These are phyloP conservation scores for Noccaea bulbosa DNA, from an alignment of 345 rosid genomes.

Conservation along the genomic window DNA sequence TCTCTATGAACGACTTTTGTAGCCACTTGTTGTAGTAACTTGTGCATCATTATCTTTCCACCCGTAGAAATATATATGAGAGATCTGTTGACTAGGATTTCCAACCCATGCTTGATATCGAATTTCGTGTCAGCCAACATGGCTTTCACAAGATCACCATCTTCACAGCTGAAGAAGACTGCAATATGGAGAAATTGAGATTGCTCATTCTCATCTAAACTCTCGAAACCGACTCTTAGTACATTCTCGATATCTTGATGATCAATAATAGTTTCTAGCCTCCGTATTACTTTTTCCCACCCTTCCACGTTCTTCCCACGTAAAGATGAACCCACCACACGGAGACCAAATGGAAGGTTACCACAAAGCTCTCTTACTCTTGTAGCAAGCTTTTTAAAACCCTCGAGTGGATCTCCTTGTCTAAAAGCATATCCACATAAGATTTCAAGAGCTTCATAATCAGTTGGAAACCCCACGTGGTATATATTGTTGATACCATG, in stretches of 20 bases:
- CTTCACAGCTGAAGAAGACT: no score
- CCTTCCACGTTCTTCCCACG: background rate
- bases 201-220: conserved; percentile 23
- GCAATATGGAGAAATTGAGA: conserved; percentile 41
- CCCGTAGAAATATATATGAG: conserved; percentile 10
- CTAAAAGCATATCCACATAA: background rate
- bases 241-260: conserved; percentile 21
- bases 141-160: background rate
- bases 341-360: no score
- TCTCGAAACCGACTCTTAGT: conserved; percentile 19
- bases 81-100: conserved; percentile 9
- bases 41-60: conserved; percentile 23
- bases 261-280: conserved; percentile 1
- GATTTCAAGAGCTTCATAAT: no score
- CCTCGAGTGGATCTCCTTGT: background rate
- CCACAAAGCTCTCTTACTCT: no score
- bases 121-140: background rate
- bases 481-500: background rate
- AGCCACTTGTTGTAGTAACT: conserved; percentile 40
- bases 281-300: background rate
- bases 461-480: no score
- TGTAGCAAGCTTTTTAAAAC: background rate
- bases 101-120: background rate
- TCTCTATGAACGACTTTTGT: conserved; percentile 10
- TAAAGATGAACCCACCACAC: background rate